Percentiles rank a stretch among this genome's conserved stretches.
Evolutionary conservation across 2,329 filamentous ascomycete species (phyloP).

Genomic region (Aspergillus sp.): DNA sequence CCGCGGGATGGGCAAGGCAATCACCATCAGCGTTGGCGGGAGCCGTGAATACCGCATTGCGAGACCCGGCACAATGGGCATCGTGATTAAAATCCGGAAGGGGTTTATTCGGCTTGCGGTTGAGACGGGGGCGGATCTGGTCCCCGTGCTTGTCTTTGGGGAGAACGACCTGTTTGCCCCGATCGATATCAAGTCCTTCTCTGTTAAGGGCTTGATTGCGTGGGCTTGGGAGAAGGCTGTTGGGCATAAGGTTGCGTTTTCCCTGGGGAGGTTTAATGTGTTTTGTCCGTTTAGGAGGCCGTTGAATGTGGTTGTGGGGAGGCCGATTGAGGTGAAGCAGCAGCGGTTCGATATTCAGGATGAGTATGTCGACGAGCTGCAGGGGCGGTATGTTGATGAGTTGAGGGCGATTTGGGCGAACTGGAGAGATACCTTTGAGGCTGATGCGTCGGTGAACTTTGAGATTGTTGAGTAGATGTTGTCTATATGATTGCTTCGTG

Average conservation of each 20-base stretch:
- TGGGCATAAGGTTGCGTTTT: slow-evolving; percentile 79
- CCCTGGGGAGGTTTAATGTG: slow-evolving; percentile 75
- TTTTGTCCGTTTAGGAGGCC: slow-evolving; percentile 76
- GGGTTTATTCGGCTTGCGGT: slow-evolving; percentile 89
- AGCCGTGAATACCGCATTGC: slow-evolving; percentile 81
- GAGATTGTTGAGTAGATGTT: slow-evolving; percentile 24
- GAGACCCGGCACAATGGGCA: slow-evolving; percentile 67
- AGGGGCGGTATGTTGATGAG: slow-evolving; percentile 67
- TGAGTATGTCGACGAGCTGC: slow-evolving; percentile 71
- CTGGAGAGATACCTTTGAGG: slow-evolving; percentile 31
- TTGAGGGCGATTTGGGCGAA: slow-evolving; percentile 28
- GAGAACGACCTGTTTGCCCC: slow-evolving; percentile 90
- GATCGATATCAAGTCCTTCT: slow-evolving; percentile 64
- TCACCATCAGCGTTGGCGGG: slow-evolving; percentile 87
- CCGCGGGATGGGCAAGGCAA: slow-evolving; percentile 78
- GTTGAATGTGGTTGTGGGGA: slow-evolving; percentile 80
- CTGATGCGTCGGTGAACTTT: slow-evolving; percentile 26
- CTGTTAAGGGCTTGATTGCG: slow-evolving; percentile 66
- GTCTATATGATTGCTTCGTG: too few species aligned
- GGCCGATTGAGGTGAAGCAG: slow-evolving; percentile 65
- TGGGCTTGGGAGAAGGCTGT: slow-evolving; percentile 59
- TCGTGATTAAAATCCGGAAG: slow-evolving; percentile 74
- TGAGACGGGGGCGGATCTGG: slow-evolving; percentile 76
- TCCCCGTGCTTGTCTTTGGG: slow-evolving; percentile 80
- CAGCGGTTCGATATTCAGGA: slow-evolving; percentile 58